phyloP scores from a whole-genome alignment of 805 yeast species.

The Middelhovenomyces tepae region DNA sequence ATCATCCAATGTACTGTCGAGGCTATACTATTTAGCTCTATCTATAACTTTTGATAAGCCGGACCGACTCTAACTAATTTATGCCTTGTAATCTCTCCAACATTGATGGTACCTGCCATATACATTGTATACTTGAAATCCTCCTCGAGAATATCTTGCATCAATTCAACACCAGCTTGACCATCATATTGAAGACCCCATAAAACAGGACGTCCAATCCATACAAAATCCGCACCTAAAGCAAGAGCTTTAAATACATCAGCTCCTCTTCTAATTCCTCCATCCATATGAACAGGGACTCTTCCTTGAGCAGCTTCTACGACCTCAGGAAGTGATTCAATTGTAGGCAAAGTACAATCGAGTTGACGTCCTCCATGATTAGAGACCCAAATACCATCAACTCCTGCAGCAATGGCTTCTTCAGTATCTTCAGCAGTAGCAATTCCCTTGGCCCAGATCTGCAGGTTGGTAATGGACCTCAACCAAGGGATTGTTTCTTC shows the following conservation, averaged over 20 bases:
- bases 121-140: constrained; percentile 21
- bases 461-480: constrained; percentile 31
- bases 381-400: constrained; percentile 56
- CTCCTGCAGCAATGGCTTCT: constrained; percentile 47
- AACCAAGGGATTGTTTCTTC: constrained; percentile 24
- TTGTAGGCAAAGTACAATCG: constrained; percentile 52
- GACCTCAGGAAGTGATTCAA: constrained; percentile 57
- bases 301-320: constrained; percentile 31
- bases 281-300: constrained; percentile 55
- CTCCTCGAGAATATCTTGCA: constrained; percentile 18
- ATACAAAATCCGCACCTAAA: constrained; percentile 59
- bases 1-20: no score
- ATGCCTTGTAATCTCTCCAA: constrained; percentile 10
- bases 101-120: constrained; percentile 17
- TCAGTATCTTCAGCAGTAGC: constrained; percentile 60
- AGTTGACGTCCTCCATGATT: constrained; percentile 74
- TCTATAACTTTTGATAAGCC: constrained; percentile 3
- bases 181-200: constrained; percentile 64
- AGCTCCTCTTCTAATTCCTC: constrained; percentile 61
- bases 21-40: no score
- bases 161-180: constrained; percentile 48
- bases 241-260: constrained; percentile 61
- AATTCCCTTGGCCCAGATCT: constrained; percentile 52
- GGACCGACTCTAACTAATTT: constrained; percentile 16
- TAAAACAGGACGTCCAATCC: constrained; percentile 58